Percentiles rank a stretch among this genome's conserved stretches.
These are phyloP conservation scores for Candida maris DNA, from an alignment of 805 yeast species.

Conservation along the genomic window DNA sequence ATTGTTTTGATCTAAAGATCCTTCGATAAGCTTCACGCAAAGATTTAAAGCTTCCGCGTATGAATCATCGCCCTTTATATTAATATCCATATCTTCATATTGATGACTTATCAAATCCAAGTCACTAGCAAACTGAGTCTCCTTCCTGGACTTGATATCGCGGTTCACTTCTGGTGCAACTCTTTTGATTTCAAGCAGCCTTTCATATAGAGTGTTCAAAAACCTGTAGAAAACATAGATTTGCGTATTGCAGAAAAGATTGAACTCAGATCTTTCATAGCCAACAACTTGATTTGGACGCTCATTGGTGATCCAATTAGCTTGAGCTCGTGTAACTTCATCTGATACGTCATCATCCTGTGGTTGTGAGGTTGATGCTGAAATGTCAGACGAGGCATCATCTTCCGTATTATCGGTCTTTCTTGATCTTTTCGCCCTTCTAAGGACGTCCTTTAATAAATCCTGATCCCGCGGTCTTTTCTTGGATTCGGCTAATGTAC, in stretches of 20 bases:
- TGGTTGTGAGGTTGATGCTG: slow-evolving; percentile 5
- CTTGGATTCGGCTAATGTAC: slow-evolving; percentile 30
- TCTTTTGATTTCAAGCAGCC: slow-evolving; percentile 73
- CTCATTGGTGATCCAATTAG: slow-evolving; percentile 34
- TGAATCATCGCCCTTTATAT: slow-evolving; percentile 63
- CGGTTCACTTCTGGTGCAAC: slow-evolving; percentile 66
- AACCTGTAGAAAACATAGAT: slow-evolving; percentile 88
- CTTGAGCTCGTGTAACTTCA: slow-evolving; percentile 32
- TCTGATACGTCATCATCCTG: slow-evolving; percentile 22
- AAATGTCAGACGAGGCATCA: slow-evolving; percentile 18
- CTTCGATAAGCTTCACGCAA: slow-evolving; percentile 76
- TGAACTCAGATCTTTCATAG: slow-evolving; percentile 52
- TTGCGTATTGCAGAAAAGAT: slow-evolving; percentile 83
- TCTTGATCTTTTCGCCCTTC: slow-evolving; percentile 35
- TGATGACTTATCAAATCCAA: slow-evolving; percentile 77
- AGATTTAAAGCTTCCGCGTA: slow-evolving; percentile 76
- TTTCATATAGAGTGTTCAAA: slow-evolving; percentile 72
- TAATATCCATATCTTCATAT: slow-evolving; percentile 75
- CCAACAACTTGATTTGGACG: slow-evolving; percentile 23
- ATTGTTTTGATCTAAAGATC: slow-evolving; percentile 89
- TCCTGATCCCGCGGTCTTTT: slow-evolving; percentile 57
- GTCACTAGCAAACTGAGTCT: slow-evolving; percentile 80
- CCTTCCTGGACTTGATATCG: slow-evolving; percentile 62
- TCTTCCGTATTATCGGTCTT: slow-evolving; percentile 23
- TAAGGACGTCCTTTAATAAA: slow-evolving; percentile 56